Evolutionary conservation across 1,139 yeast genomes (phyloP).

Genomic region (Candida sanyaensis): DNA sequence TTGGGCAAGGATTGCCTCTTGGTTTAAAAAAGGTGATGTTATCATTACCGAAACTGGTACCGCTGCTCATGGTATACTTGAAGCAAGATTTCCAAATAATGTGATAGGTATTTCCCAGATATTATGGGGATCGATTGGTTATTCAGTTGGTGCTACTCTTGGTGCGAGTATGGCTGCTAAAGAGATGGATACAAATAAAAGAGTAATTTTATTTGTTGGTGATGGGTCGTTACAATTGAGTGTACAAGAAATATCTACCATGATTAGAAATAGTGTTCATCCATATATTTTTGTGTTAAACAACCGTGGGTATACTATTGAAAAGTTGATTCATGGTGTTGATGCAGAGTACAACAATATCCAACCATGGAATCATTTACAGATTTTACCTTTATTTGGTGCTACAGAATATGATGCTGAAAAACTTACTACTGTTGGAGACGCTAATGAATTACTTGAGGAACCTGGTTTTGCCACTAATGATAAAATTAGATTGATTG

Average conservation of each 20-base stretch:
- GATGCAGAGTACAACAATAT: conserved; percentile 76
- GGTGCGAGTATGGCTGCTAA: conserved; percentile 88
- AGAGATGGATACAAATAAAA: conserved; percentile 65
- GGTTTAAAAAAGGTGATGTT: conserved; percentile 79
- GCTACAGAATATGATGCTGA: conserved; percentile 60
- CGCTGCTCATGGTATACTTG: conserved; percentile 83
- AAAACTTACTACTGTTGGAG: conserved; percentile 64
- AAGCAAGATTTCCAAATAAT: conserved; percentile 73
- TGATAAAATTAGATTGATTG: conserved; percentile 72
- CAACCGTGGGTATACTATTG: conserved; percentile 89
- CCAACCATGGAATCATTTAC: conserved; percentile 79
- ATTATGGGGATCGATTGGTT: conserved; percentile 90
- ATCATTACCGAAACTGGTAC: conserved; percentile 89
- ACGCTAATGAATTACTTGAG: conserved; percentile 59
- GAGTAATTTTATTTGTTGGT: conserved; percentile 83
- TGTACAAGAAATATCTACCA: conserved; percentile 83
- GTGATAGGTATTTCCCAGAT: conserved; percentile 83
- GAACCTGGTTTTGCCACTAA: conserved; percentile 58
- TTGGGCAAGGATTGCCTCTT: conserved; percentile 75
- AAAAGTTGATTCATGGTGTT: conserved; percentile 83
- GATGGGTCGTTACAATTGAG: conserved; percentile 91
- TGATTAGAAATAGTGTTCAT: conserved; percentile 76
- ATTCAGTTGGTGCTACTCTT: conserved; percentile 78
- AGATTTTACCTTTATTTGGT: conserved; percentile 69
- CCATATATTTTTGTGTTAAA: conserved; percentile 83